A percentile compares a stretch with the other conserved stretches of the same genome.
phyloP scores from a whole-genome alignment of 495 filamentous ascomycete species.

The Xylaria bambusicola region DNA sequence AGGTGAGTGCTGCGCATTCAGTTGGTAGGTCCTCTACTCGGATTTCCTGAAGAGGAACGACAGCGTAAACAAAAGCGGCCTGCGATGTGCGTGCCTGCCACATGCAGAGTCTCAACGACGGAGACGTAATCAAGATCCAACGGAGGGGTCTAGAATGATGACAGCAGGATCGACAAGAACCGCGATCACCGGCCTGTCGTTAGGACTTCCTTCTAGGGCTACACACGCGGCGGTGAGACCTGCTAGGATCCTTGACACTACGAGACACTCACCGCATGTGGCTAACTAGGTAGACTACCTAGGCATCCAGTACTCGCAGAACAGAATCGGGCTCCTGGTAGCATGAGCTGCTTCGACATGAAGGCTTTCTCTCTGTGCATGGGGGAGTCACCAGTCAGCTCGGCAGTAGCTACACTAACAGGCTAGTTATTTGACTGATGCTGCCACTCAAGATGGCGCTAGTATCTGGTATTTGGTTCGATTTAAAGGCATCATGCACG shows the following conservation, averaged over 20 bases:
- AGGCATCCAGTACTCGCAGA: background rate
- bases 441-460: background rate
- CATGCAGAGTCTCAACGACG: background rate
- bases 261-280: slow-evolving; percentile 12
- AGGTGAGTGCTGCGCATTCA: background rate
- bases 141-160: slow-evolving; percentile 9
- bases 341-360: background rate
- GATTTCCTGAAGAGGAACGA: slow-evolving; percentile 6
- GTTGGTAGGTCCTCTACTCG: slow-evolving; percentile 1
- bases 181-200: slow-evolving; percentile 6
- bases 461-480: background rate
- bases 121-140: slow-evolving; percentile 10
- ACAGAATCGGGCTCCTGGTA: background rate
- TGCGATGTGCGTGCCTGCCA: background rate
- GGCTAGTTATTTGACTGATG: background rate
- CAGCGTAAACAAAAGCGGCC: background rate
- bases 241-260: background rate
- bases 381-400: background rate
- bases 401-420: background rate
- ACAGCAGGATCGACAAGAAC: background rate
- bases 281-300: too few relatives aligned
- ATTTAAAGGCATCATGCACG: slow-evolving; percentile 11
- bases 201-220: background rate
- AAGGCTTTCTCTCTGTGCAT: slow-evolving; percentile 1
- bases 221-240: slow-evolving; percentile 16